phyloP scores from a whole-genome alignment of 2,329 filamentous ascomycete species.

The Plectosphaerella sp. region DNA sequence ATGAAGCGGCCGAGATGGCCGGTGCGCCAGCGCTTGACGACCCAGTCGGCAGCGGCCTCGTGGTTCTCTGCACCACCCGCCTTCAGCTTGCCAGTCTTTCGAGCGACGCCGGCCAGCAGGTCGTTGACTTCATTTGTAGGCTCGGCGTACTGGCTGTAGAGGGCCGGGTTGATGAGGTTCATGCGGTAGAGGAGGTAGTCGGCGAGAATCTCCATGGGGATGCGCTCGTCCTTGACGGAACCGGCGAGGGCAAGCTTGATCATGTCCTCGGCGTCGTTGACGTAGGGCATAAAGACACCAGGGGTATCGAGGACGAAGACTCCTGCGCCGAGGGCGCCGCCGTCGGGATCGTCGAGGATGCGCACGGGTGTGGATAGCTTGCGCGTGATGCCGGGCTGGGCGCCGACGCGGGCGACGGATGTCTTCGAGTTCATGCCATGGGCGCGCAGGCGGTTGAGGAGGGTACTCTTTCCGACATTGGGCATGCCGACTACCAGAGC shows the following conservation, averaged over 20 bases:
- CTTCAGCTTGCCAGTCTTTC: constrained; percentile 68
- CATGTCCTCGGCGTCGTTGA: constrained; percentile 82
- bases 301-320: constrained; percentile 90
- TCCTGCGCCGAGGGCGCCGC: constrained; percentile 41
- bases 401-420: constrained; percentile 78
- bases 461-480: constrained; percentile 91
- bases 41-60: constrained; percentile 71
- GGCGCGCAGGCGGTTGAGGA: constrained; percentile 81
- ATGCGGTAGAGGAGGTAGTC: constrained; percentile 88
- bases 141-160: constrained; percentile 58
- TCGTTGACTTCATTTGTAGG: constrained; percentile 83
- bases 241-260: constrained; percentile 90
- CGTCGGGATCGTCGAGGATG: constrained; percentile 41
- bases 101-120: constrained; percentile 67
- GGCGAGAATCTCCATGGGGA: constrained; percentile 71
- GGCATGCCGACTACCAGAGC: constrained; percentile 94
- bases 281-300: constrained; percentile 91
- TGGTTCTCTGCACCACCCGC: constrained; percentile 68
- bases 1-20: constrained; percentile 74
- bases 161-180: constrained; percentile 59
- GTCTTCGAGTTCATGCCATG: constrained; percentile 50
- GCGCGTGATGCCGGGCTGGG: constrained; percentile 84
- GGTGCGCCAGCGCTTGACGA: constrained; percentile 76
- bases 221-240: constrained; percentile 83
- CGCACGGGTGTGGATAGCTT: constrained; percentile 82